phyloP scores from a whole-genome alignment of 139 green algal genomes.

The Chlorella sp. region DNA sequence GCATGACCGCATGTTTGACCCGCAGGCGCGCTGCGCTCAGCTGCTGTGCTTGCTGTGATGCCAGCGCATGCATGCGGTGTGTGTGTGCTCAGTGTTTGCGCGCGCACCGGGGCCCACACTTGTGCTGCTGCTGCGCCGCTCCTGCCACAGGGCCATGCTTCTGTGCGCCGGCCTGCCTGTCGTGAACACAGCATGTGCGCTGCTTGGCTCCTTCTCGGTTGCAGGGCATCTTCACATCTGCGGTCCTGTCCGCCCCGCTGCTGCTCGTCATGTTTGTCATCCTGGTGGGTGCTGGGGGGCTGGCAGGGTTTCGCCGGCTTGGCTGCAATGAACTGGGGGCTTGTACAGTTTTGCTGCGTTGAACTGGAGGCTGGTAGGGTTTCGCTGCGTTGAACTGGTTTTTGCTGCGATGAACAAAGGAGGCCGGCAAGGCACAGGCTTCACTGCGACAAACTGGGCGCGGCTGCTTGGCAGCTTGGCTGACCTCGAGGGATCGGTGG shows the following conservation, averaged over 20 bases:
- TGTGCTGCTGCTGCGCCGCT: background rate
- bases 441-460: background rate
- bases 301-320: no score
- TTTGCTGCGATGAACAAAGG: no score
- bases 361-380: background rate
- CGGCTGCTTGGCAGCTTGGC: no score
- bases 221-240: constrained; percentile 55
- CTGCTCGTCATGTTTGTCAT: constrained; percentile 62
- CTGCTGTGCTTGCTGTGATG: no score
- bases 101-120: no score
- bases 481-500: no score
- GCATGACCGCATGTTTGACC: no score
- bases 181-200: background rate
- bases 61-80: no score
- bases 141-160: background rate
- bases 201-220: background rate
- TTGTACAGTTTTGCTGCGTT: background rate
- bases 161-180: background rate
- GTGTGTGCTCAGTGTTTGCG: no score
- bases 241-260: constrained; percentile 56
- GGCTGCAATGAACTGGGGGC: background rate
- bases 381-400: no score
- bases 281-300: constrained; percentile 38
- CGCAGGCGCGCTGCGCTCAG: background rate
- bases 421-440: no score